phyloP scores from a whole-genome alignment of 371 early-diverging fungal genomes.

The Mortierella polycephala region DNA sequence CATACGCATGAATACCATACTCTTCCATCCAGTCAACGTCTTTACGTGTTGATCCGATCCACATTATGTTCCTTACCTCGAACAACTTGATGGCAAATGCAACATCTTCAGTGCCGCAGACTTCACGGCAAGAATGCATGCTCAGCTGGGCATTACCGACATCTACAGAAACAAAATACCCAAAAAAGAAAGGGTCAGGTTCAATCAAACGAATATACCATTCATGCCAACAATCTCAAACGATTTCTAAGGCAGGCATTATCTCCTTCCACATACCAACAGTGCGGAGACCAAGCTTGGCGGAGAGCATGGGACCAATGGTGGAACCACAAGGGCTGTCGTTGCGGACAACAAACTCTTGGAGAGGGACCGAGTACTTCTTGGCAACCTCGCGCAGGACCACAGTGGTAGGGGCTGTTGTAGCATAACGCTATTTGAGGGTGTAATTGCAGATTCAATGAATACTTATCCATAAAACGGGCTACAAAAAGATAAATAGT shows the following conservation, averaged over 20 bases:
- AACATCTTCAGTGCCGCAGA: conserved; percentile 92
- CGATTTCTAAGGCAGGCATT: neutral
- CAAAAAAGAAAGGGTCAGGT: neutral
- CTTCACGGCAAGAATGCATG: conserved; percentile 98
- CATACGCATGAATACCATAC: neutral
- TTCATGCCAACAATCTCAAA: too few species aligned
- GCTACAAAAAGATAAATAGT: too few species aligned
- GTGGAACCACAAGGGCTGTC: conserved; percentile 96
- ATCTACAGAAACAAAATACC: conserved; percentile 61
- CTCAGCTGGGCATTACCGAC: conserved; percentile 94
- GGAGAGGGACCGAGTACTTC: conserved; percentile 82
- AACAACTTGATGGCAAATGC: conserved; percentile 86
- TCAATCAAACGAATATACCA: too few species aligned
- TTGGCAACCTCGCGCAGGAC: conserved; percentile 86
- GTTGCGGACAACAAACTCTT: conserved; percentile 95
- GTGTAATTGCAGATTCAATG: neutral
- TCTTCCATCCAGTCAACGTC: neutral
- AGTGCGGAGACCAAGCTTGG: conserved; percentile 95
- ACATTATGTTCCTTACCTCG: conserved; percentile 54
- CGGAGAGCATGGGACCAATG: conserved; percentile 96
- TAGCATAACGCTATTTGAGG: conserved; percentile 82
- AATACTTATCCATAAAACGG: neutral
- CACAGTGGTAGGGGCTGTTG: conserved; percentile 88
- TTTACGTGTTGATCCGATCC: neutral
- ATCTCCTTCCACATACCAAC: conserved; percentile 67